Percentiles rank a stretch among this genome's conserved stretches.
Evolutionary conservation across 108 stramenopile genomes (phyloP).

Genomic region (Aurantiochytrium sp.): DNA sequence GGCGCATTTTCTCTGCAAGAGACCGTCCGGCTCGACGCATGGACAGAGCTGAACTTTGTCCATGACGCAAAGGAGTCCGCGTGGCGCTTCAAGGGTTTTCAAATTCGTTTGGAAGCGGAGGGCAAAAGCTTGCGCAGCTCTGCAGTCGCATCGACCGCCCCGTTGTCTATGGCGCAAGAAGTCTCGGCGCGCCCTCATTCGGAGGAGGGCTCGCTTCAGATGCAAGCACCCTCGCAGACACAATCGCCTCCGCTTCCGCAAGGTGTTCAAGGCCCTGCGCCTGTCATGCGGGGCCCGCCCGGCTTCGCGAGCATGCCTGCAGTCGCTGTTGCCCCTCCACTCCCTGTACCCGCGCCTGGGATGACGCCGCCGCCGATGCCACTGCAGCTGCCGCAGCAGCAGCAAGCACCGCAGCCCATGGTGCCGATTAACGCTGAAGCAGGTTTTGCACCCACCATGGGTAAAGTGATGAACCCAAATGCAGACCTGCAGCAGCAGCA

Average conservation of each 20-base stretch:
- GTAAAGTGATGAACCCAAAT: too few species aligned
- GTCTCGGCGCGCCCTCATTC: too few species aligned
- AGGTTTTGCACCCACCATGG: background rate
- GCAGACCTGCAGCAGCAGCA: background rate
- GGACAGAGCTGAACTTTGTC: conserved; percentile 3
- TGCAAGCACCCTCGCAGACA: background rate
- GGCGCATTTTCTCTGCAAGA: background rate
- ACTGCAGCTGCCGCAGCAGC: background rate
- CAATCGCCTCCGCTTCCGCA: too few species aligned
- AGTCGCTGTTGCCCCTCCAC: background rate
- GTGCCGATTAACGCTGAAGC: too few species aligned
- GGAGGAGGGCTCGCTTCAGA: background rate
- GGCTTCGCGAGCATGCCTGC: background rate
- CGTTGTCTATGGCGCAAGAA: too few species aligned
- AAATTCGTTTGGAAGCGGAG: background rate
- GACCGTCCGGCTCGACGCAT: background rate
- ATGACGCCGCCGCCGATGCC: background rate
- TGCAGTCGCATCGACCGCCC: too few species aligned
- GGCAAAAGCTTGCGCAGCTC: too few species aligned
- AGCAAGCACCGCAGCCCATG: background rate
- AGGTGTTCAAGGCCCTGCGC: background rate
- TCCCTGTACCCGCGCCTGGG: background rate
- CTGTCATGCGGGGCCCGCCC: background rate
- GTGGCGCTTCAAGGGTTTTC: background rate
- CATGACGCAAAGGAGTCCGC: background rate